Percentiles rank a stretch among this genome's conserved stretches.
Conservation (phyloP, 257 asterid genomes). For the Plantago major region DNA sequence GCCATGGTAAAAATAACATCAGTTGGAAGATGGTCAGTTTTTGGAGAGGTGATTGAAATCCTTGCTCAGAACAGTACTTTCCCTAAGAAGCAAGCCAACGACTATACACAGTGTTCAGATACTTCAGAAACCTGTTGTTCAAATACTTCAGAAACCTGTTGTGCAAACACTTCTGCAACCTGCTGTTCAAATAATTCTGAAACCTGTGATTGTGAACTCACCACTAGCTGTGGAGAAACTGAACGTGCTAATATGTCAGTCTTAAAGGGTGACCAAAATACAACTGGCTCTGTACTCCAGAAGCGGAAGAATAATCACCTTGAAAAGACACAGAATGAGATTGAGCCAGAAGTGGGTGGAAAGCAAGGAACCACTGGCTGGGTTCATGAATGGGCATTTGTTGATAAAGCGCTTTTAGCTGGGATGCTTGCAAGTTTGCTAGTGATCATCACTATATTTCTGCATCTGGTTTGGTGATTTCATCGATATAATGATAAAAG, state of each 20-base stretch:
- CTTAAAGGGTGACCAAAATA: constrained; percentile 28
- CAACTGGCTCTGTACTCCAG: constrained; percentile 51
- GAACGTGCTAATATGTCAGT: constrained; percentile 23
- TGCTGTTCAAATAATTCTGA: no score
- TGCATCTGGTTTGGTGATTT: constrained; percentile 35
- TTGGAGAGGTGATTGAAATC: constrained; percentile 81
- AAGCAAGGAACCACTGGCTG: constrained; percentile 22
- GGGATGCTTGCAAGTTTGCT: constrained; percentile 55
- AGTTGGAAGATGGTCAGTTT: constrained; percentile 91
- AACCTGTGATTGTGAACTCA: no score
- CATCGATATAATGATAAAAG: constrained; percentile 1
- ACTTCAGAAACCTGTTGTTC: constrained; percentile 48
- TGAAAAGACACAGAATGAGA: constrained; percentile 25
- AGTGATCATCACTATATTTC: constrained; percentile 40
- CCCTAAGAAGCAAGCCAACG: constrained; percentile 20
- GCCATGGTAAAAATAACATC: constrained; percentile 76
- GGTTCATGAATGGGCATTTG: constrained; percentile 35
- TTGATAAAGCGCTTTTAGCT: constrained; percentile 55
- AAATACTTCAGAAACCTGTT: constrained; percentile 47
- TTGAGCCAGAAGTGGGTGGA: constrained; percentile 25
- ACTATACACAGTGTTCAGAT: constrained; percentile 33
- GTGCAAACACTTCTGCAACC: constrained; percentile 33
- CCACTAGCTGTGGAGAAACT: constrained; percentile 40
- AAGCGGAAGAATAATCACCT: constrained; percentile 42
- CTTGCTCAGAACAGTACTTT: constrained; percentile 30